phyloP scores from a whole-genome alignment of 306 rosid species.

The Sesbania bispinosa region DNA sequence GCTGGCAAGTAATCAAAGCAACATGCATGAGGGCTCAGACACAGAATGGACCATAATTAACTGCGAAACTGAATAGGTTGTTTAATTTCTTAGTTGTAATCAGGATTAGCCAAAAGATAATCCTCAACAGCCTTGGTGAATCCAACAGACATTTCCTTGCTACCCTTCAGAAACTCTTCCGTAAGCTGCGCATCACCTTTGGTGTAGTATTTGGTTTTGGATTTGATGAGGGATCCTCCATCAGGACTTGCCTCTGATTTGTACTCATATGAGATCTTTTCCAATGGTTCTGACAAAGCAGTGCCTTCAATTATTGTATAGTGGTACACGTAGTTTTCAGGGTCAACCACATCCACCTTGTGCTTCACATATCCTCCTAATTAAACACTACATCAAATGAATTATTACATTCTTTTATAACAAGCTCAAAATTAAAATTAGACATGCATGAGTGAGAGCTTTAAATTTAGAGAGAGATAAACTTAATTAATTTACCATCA shows the following conservation, averaged over 20 bases:
- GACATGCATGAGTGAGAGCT: background rate
- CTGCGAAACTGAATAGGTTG: background rate
- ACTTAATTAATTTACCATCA: slow-evolving; percentile 15
- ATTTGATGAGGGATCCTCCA: slow-evolving; percentile 44
- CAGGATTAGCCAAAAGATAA: slow-evolving; percentile 47
- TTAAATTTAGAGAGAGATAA: background rate
- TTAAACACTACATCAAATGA: background rate
- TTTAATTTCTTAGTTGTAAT: slow-evolving; percentile 33
- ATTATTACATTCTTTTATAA: background rate
- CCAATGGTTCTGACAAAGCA: slow-evolving; percentile 17
- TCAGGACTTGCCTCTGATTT: slow-evolving; percentile 16
- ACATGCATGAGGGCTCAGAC: background rate
- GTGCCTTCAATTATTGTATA: slow-evolving; percentile 47
- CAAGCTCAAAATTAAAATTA: background rate
- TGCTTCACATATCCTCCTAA: slow-evolving; percentile 36
- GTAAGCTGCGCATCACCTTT: slow-evolving; percentile 26
- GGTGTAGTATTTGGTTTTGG: slow-evolving; percentile 33
- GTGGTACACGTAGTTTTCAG: slow-evolving; percentile 24
- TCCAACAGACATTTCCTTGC: slow-evolving; percentile 32
- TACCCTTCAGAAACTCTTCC: slow-evolving; percentile 33
- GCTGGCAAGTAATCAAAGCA: background rate
- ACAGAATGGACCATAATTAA: background rate
- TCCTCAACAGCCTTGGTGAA: slow-evolving; percentile 44
- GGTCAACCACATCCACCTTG: slow-evolving; percentile 33
- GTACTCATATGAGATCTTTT: slow-evolving; percentile 38